Base-by-base conservation (phyloP, 805 yeast species). In the Candida orba region DNA sequence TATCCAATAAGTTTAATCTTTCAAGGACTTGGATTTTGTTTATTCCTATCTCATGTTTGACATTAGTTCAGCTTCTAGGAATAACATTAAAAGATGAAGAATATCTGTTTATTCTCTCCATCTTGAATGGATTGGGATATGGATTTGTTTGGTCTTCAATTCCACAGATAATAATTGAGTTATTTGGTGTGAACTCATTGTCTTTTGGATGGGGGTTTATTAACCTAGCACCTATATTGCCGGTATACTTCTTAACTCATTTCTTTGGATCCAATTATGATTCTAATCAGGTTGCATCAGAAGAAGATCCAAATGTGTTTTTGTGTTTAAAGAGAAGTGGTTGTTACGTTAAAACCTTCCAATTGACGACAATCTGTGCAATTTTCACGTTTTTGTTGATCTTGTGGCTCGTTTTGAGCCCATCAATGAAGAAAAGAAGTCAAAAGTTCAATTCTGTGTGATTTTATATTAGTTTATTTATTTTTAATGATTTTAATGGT, bases 121-220 rank as follows among this genome's bases (percentile, higher is more conserved):
- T 73, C n/a, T 54, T 76, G 17, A 72, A 76, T 27, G 95, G 95
- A 0, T 65, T 80, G 32, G 82, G 81, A 34, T 85, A 85, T 62
- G 95, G 95, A 1, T 73, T 78, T 49, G 70, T 80, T 20, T 82
- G 82, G 63, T 84, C 90, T 40, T 69, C 82, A 8, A 73, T 76
- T 62, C 93, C 95, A 6, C 78, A 84, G n/a, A 75, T 85, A 18
- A 72, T 82, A n/a, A 75, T 87, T 15, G 91, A 85, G 50, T 62
- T 72, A 9, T 84, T 83, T 63, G 93, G 93, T 3, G 74, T 85
- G 66, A 67, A 67, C 15, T 69, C 74, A 41, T 82, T 84, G 53
- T 75, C 85, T 8, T 78, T 74, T 50, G 82, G 82, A 54, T 84
- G 89, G 86, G 95, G 95, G 0, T 57, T 79, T 31, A 71, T 82